These are phyloP conservation scores for Starmera pachycereana DNA, from an alignment of 805 yeast genomes.

Conservation along the genomic window DNA sequence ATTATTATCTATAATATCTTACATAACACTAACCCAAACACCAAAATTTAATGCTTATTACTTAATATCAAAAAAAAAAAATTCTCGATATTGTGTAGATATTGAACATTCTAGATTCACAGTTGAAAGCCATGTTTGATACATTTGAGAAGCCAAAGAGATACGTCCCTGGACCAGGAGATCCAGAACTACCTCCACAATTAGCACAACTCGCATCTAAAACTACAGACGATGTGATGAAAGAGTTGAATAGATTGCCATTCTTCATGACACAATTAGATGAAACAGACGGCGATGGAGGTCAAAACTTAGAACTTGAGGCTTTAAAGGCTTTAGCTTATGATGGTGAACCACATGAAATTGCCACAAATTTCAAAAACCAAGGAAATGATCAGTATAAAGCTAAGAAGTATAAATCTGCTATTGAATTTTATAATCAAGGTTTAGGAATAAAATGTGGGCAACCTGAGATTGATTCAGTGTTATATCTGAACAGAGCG, in stretches of 20 bases:
- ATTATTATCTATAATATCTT: too few relatives aligned
- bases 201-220: conserved; percentile 51
- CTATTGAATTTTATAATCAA: conserved; percentile 68
- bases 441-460: conserved; percentile 67
- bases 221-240: conserved; percentile 64
- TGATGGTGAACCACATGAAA: conserved; percentile 92
- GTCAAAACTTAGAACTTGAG: conserved; percentile 65
- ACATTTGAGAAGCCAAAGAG: conserved; percentile 22
- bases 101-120: neutral
- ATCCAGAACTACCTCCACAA: conserved; percentile 77
- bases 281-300: conserved; percentile 66
- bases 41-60: too few relatives aligned
- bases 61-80: too few relatives aligned
- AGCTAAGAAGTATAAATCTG: conserved; percentile 60
- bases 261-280: conserved; percentile 89
- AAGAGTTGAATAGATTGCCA: conserved; percentile 75
- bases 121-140: conserved; percentile 1
- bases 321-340: conserved; percentile 87
- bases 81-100: too few relatives aligned
- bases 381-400: conserved; percentile 89
- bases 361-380: conserved; percentile 79
- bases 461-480: conserved; percentile 41
- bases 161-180: conserved; percentile 40
- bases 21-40: too few relatives aligned
- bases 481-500: conserved; percentile 73